Base-by-base conservation (phyloP, 345 rosid species). In the Aquilaria sinensis region DNA sequence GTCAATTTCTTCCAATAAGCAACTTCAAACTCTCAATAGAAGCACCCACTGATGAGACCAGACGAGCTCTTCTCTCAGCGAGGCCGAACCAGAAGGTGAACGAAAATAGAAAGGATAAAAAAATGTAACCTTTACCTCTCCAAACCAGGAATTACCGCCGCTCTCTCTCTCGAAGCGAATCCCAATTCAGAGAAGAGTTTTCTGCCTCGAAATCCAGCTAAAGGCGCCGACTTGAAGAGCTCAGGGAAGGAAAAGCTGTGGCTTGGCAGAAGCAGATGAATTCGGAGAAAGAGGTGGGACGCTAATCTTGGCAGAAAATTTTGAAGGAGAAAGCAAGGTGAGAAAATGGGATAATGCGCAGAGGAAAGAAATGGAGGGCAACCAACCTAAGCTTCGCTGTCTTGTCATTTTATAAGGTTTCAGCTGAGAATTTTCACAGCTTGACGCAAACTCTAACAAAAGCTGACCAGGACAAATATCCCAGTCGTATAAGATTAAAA, bases 381-480 rank as follows among this genome's bases (percentile, higher is more conserved):
- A 65, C 69, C 56, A 56, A 58, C 55, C 61, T 68, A 71, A 32
- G 16, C 13, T 23, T 53, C 66, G 11, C 51, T 16, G 46, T 48
- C 56, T 4, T 45, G 14, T 60, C 3, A 60, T 68, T 58, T 57
- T 57, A 62, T 49, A 66, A 61, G 63, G 63, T 47, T 31, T 6
- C 48, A 4, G 43, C 43, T 1, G 43, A 66, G 72, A 76, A 67
- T 66, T 78, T 61, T 70, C 64, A n/a, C 70, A 58, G 78, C 77
- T 75, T 71, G n/a, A 71, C 83, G 82, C 69, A 56, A 73, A 78
- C 82, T 77, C 78, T 75, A 80, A 70, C 68, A 68, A 69, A 64
- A 70, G 47, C 68, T 66, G 50, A 51, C 12, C 51, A 62, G 29
- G 31, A 45, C 12, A 10, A 2, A 43, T 50, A 41, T 11, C 11